Evolutionary conservation across 163 green algal genomes (phyloP).

Genomic region (Chlorella variabilis): DNA sequence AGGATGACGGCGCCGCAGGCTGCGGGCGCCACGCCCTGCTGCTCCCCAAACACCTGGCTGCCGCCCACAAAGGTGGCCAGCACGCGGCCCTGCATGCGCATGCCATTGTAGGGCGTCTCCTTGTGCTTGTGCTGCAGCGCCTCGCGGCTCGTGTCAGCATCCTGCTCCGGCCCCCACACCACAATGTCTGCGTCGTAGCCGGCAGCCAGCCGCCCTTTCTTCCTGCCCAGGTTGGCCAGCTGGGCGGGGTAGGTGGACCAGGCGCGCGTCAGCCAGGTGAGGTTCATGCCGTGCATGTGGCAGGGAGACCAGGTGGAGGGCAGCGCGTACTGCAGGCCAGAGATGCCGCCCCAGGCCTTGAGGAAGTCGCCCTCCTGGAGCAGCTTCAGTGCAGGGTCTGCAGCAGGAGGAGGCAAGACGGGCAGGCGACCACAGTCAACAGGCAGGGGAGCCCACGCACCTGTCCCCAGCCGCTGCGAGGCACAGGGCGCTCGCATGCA

Average conservation of each 20-base stretch:
- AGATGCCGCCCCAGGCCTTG: conserved; percentile 93
- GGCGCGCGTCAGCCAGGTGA: conserved; percentile 37
- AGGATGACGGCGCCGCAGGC: conserved; percentile 13
- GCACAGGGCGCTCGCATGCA: too few relatives aligned
- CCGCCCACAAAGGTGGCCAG: conserved; percentile 81
- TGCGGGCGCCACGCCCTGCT: conserved; percentile 15
- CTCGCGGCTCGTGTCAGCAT: conserved; percentile 66
- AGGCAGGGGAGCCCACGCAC: too few relatives aligned
- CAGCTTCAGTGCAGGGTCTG: conserved; percentile 75
- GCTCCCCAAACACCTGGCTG: conserved; percentile 65
- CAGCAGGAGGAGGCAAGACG: not conserved
- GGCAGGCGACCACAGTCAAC: too few relatives aligned
- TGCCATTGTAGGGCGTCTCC: conserved; percentile 60
- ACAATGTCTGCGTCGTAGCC: conserved; percentile 91
- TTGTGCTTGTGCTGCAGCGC: conserved; percentile 50
- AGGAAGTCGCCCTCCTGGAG: conserved; percentile 89
- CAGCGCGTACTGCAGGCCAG: conserved; percentile 89
- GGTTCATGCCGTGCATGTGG: conserved; percentile 17
- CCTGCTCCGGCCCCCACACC: conserved; percentile 80
- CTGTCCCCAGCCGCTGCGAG: too few relatives aligned
- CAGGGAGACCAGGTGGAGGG: conserved; percentile 61
- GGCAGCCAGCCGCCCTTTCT: conserved; percentile 74
- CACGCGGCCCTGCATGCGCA: conserved; percentile 73
- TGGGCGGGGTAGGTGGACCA: conserved; percentile 71
- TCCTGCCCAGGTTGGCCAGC: conserved; percentile 58